Evolutionary conservation across 495 filamentous ascomycete genomes (phyloP), one percentile per base, ranked within the genome.

Genomic region (Pyrenula aspistea): DNA sequence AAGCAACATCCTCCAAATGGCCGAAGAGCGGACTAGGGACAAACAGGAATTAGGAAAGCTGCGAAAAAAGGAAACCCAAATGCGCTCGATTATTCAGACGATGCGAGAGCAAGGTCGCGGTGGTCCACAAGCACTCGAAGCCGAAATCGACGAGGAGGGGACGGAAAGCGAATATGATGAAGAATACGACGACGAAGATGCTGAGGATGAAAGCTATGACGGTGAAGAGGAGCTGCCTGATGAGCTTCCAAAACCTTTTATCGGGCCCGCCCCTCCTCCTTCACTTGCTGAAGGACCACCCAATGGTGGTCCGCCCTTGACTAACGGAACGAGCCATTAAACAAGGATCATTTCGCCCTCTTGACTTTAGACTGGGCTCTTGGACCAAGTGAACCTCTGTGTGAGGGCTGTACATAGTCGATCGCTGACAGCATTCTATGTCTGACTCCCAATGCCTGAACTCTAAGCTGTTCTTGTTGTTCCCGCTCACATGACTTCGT

Each of bases 1-100:
- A 63, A 85, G 84, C 59, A 97, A 96, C 68, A 96, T 98, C 65
- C 77, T 96, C 25, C 87, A 95, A 71, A 96, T 98, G 94, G 93
- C 93, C 8, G 93, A 97, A 69, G 94, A 97, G 64, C 84, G 93
- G 11, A 91, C 86, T 22, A 81, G 86, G 58, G 82, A 85, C 61
- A 80, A 92, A 57, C 83, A 85, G 59, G 91, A 95, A 59, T 72
- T 93, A 24, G 86, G 93, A 56, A 80, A 82, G 24, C 79, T 88
- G 60, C 85, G 85, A 61, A 91, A 91, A 71, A 94, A 95, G 75
- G 89, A 91, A 63, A 85, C 87, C 55, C 93, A 95, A 64, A 83
- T 98, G 42, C 91, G 93, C 69, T 88, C 86, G 65, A 85, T 97
- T 57, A 94, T 93, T 66, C 84, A 90, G 57, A 88, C 88, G 59